A percentile compares a stretch with the other conserved stretches of the same genome.
Conservation (phyloP, 2,329 filamentous ascomycete genomes). For the Sodiomyces alkalinus region DNA sequence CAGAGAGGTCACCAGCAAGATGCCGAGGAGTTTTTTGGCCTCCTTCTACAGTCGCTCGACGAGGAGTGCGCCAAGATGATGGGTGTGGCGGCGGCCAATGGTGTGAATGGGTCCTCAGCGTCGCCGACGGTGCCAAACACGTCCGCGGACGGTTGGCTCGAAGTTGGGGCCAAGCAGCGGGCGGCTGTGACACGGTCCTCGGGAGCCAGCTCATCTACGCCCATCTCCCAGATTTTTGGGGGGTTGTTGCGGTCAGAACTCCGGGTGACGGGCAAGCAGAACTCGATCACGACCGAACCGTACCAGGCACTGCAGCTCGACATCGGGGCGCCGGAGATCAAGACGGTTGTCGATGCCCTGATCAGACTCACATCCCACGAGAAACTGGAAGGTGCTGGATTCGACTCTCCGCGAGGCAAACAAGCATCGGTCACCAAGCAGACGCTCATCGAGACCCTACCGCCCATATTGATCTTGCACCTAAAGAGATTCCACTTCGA, state of each 20-base stretch:
- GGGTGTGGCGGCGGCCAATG: constrained; percentile 25
- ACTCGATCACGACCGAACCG: constrained; percentile 82
- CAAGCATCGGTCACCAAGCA: constrained; percentile 72
- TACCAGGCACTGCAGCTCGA: constrained; percentile 92
- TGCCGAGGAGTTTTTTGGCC: constrained; percentile 90
- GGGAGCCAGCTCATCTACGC: constrained; percentile 59
- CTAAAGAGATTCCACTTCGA: constrained; percentile 97
- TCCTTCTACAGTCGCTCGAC: constrained; percentile 80
- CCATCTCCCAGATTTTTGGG: constrained; percentile 87
- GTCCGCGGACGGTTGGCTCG: constrained; percentile 61
- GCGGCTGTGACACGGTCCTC: constrained; percentile 75
- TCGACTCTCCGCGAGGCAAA: constrained; percentile 62
- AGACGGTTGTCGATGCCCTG: constrained; percentile 84
- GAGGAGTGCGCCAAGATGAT: constrained; percentile 80
- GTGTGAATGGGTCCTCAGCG: constrained; percentile 4
- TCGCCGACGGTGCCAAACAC: constrained; percentile 16
- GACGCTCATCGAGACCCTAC: constrained; percentile 81
- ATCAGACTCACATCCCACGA: constrained; percentile 74
- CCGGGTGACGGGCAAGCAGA: constrained; percentile 70
- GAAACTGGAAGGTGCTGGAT: constrained; percentile 62
- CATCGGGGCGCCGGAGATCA: constrained; percentile 73
- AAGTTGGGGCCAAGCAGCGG: constrained; percentile 87
- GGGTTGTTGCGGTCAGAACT: constrained; percentile 84
- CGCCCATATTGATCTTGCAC: constrained; percentile 84
- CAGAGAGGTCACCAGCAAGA: constrained; percentile 93